Conservation (phyloP, 225 moss, liverwort and hornwort genomes). For the Ulota crispa region DNA sequence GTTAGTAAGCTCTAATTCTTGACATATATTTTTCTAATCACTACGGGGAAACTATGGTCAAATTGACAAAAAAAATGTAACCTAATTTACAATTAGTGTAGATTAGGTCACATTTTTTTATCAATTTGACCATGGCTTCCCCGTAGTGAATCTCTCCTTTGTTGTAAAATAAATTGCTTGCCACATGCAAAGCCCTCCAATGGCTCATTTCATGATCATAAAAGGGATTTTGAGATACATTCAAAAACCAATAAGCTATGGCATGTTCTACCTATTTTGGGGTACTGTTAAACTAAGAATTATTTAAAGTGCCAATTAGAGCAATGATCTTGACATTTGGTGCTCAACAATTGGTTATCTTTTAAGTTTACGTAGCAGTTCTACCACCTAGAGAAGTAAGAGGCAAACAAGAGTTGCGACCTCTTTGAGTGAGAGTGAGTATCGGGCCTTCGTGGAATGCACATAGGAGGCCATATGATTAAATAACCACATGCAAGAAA, state of each 20-base stretch:
- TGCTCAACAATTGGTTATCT: background rate
- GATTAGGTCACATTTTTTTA: too few relatives aligned
- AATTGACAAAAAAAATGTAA: too few relatives aligned
- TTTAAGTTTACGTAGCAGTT: background rate
- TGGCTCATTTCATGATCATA: background rate
- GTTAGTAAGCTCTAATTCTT: background rate
- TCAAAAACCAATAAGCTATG: background rate
- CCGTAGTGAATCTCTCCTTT: background rate
- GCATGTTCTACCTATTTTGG: background rate
- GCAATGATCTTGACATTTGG: background rate
- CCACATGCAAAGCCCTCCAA: background rate
- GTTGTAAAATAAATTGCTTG: background rate
- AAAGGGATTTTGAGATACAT: background rate
- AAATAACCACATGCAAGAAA: background rate
- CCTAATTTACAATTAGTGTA: too few relatives aligned
- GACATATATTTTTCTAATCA: background rate
- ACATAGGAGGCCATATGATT: background rate
- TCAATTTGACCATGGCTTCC: too few relatives aligned
- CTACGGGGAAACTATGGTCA: too few relatives aligned
- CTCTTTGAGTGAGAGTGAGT: background rate
- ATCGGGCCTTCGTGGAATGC: background rate
- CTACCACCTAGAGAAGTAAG: background rate
- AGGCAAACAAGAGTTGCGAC: background rate
- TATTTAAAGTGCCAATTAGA: background rate
- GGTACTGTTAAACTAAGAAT: background rate